Evolutionary conservation across 306 rosid species (phyloP).

Genomic region (Citrullus amarus): DNA sequence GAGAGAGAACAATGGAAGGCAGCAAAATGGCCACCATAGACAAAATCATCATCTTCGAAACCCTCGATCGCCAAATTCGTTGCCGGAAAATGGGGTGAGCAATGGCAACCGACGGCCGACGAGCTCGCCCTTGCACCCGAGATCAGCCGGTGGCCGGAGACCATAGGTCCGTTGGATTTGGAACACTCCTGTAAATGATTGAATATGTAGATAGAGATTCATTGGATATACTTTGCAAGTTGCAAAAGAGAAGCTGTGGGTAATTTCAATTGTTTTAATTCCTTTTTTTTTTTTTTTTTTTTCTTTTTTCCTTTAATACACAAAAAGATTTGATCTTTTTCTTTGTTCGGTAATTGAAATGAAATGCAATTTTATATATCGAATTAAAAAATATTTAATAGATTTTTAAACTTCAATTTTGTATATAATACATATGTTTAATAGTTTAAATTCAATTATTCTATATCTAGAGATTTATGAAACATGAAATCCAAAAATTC

Average conservation of each 20-base stretch:
- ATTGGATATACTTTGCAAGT: neutral
- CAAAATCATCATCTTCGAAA: conserved; percentile 12
- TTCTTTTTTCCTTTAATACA: neutral
- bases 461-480: too few relatives aligned
- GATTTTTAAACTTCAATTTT: too few relatives aligned
- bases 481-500: too few relatives aligned
- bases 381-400: too few relatives aligned
- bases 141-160: conserved; percentile 13
- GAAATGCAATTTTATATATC: neutral
- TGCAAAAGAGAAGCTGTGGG: neutral
- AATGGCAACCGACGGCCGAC: conserved; percentile 19
- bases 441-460: too few relatives aligned
- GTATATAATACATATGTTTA: too few relatives aligned
- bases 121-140: conserved; percentile 31
- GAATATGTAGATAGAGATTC: conserved; percentile 22
- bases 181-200: neutral
- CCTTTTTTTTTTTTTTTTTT: neutral
- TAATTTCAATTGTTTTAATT: neutral
- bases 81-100: conserved; percentile 11
- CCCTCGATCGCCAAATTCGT: conserved; percentile 30
- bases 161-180: conserved; percentile 9
- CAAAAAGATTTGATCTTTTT: neutral
- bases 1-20: conserved; percentile 22
- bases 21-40: neutral
- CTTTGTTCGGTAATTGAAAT: neutral